A percentile compares a stretch with the other conserved stretches of the same genome.
Evolutionary conservation across 768 basidiomycete species (phyloP).

Genomic region (Lactifluus echinatus): DNA sequence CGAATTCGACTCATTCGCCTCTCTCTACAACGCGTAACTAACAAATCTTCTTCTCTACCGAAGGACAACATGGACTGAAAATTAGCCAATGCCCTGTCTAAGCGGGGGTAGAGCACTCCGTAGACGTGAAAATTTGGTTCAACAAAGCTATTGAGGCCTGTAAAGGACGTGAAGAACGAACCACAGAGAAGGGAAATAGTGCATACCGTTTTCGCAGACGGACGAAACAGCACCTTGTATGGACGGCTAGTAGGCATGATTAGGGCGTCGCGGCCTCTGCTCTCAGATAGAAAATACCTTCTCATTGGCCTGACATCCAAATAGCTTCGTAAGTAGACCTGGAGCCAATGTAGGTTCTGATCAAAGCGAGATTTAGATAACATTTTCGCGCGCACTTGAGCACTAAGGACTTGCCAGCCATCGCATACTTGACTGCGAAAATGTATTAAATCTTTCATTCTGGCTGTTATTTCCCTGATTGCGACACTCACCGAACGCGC

Average conservation of each 20-base stretch:
- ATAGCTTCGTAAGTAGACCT: constrained; percentile 49
- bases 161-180: constrained; percentile 1
- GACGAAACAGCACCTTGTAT: constrained; percentile 63
- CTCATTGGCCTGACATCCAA: constrained; percentile 76
- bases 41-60: constrained; percentile 26
- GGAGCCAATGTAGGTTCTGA: constrained; percentile 57
- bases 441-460: not conserved
- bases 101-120: constrained; percentile 36
- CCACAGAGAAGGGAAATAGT: constrained; percentile 19
- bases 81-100: constrained; percentile 32
- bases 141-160: constrained; percentile 51
- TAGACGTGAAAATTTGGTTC: constrained; percentile 56
- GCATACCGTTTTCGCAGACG: constrained; percentile 53
- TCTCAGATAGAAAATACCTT: constrained; percentile 39
- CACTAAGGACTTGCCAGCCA: constrained; percentile 28
- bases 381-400: not conserved
- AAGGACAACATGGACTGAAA: constrained; percentile 33
- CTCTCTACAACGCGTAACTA: constrained; percentile 36
- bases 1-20: constrained; percentile 39
- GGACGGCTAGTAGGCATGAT: constrained; percentile 42
- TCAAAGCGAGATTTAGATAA: not conserved
- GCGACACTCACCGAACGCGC: constrained; percentile 44
- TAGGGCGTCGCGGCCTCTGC: not conserved
- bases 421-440: constrained; percentile 33
- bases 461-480: no score